Evolutionary conservation across 202 grass and related monocot genomes (phyloP).

Genomic region (Bolboschoenoplectus hybrid): DNA sequence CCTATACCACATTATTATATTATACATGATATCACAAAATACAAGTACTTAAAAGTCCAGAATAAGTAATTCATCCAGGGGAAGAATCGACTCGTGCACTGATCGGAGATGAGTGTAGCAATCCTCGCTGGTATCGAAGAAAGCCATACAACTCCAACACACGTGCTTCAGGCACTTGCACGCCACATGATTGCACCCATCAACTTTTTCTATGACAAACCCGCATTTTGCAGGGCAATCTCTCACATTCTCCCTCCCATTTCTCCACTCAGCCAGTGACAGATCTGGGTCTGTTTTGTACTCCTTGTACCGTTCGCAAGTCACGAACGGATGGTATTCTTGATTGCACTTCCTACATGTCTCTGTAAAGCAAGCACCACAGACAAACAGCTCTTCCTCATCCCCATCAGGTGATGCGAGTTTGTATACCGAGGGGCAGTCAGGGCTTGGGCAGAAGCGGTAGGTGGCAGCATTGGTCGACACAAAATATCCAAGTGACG

Average conservation of each 20-base stretch:
- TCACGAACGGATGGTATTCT: conserved; percentile 75
- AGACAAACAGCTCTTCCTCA: conserved; percentile 62
- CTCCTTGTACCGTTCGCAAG: conserved; percentile 78
- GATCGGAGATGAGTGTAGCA: conserved; percentile 78
- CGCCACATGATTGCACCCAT: conserved; percentile 86
- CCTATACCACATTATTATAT: conserved; percentile 27
- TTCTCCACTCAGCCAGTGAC: conserved; percentile 65
- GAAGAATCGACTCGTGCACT: conserved; percentile 43
- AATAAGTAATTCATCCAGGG: conserved; percentile 6
- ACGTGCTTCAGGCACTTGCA: conserved; percentile 84
- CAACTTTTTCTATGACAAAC: conserved; percentile 81
- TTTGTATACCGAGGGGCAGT: conserved; percentile 79
- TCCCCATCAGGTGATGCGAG: conserved; percentile 39
- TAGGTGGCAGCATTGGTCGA: conserved; percentile 64
- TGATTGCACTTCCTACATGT: conserved; percentile 88
- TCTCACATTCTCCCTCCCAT: conserved; percentile 73
- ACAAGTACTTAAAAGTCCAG: conserved; percentile 10
- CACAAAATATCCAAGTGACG: conserved; percentile 73
- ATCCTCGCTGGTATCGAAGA: conserved; percentile 61
- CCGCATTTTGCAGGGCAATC: conserved; percentile 65
- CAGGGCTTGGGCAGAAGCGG: conserved; percentile 77
- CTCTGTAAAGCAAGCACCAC: conserved; percentile 75
- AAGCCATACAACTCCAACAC: conserved; percentile 81
- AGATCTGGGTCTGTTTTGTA: conserved; percentile 83
- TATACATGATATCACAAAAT: background rate